Evolutionary conservation across 2,329 filamentous ascomycete species (phyloP), one percentile per base, ranked within the genome.

Genomic region (Pseudogymnoascus sp.): DNA sequence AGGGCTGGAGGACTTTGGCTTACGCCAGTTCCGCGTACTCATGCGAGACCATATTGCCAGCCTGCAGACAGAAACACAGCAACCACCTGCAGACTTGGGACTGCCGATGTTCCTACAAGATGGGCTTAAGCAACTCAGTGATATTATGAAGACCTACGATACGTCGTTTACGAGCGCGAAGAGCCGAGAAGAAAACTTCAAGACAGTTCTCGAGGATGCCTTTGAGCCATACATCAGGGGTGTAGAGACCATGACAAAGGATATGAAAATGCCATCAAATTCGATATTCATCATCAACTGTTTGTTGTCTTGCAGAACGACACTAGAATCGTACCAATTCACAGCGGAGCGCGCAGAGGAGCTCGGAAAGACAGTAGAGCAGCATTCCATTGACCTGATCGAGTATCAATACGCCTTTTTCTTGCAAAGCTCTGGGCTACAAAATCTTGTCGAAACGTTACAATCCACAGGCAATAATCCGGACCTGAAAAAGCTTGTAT

Each of bases 91-190:
- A n/a, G 86, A 96, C 69, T 79, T 96, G 2, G 84, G 84, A 0
- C 85, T 89, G 0, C 93, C 93, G 0, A 82, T 87, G 14, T 97
- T 97, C 74, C 76, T 97, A 0, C 78, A 85, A 37, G 89, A 95
- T 61, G 87, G 91, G 5, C 78, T 99, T 1, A 86, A 91, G 65
- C 88, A 89, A 66, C 78, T 99, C 7, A 83, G 81, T 35, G 80
- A 84, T 5, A 86, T 97, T 58, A 89, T 96, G 79, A 89, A 88
- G 70, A 94, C 89, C 18, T 93, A 92, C 70, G 91, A 96, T 66
- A 88, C 89, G 1, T 96, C 92, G 0, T 77, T 94, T 22, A 83
- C 86, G 1, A 75, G 81, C 2, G 74, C 78, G 1, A 74, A 79
- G 7, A 79, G 84, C 63, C 78, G 81, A 58, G 86, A 87, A 64